Evolutionary conservation across 352 stramenopile genomes (phyloP).

Genomic region (Blastocystis sp.): DNA sequence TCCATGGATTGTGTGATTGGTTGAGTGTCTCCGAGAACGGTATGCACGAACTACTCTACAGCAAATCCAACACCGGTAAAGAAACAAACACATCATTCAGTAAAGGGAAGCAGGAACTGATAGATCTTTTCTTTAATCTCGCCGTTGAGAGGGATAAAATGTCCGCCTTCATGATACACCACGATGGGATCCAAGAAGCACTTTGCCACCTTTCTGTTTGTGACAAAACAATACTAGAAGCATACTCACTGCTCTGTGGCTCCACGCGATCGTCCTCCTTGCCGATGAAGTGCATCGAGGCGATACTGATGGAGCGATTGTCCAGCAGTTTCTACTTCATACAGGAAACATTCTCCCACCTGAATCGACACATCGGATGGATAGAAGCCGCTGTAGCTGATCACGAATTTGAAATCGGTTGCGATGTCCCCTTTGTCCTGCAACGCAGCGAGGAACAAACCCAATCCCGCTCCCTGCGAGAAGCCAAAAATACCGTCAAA

Average conservation of each 20-base stretch:
- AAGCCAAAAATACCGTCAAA: conserved; percentile 47
- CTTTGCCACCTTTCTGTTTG: conserved; percentile 4
- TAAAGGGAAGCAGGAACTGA: background rate
- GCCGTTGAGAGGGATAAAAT: conserved; percentile 28
- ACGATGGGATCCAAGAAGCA: conserved; percentile 5
- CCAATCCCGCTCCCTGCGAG: conserved; percentile 15
- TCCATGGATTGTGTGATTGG: background rate
- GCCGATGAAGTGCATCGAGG: conserved; percentile 17
- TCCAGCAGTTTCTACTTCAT: background rate
- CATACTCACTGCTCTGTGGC: conserved; percentile 12
- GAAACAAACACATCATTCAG: background rate
- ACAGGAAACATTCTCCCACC: background rate
- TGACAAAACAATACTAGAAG: background rate
- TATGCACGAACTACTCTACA: too few species aligned
- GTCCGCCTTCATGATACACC: conserved; percentile 24
- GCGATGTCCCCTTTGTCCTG: conserved; percentile 12
- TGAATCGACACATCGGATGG: background rate
- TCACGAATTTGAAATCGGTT: conserved; percentile 15
- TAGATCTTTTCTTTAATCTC: conserved; percentile 46
- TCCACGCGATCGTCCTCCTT: conserved; percentile 18
- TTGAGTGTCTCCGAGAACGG: too few species aligned
- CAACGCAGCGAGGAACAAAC: conserved; percentile 1
- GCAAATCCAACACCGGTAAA: too few species aligned
- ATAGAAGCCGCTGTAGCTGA: conserved; percentile 46
- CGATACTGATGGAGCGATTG: background rate